Base-by-base conservation (phyloP, 2,329 filamentous ascomycete genomes). In the Fusarium scirpi region DNA sequence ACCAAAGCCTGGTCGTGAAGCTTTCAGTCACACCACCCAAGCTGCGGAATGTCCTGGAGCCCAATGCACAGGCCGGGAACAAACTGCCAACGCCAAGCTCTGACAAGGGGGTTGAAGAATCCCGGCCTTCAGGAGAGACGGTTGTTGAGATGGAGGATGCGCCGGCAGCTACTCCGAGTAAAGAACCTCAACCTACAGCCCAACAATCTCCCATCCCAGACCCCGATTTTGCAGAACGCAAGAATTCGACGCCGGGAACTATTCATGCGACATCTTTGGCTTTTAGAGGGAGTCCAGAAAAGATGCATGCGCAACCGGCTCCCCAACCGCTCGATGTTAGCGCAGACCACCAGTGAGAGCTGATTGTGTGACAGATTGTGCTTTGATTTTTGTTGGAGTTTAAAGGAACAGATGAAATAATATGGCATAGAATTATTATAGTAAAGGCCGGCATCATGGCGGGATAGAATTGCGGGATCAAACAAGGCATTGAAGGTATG, bases 1-100 rank as follows among this genome's bases (percentile, higher is more conserved):
- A 79, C 65, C 84, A 85, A 72, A 93, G 89, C 71, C 85, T 95
- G 43, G 86, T 97, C 53, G 91, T 97, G 60, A 94, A 92, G 78
- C 84, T 97, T 16, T 85, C 86, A 9, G 80, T 90, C 24, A 84
- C 84, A 43, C 74, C 79, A 71, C 84, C 76, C 48, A 82, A 70
- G 70, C 81, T 80, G 58, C 77, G 73, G 57, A 79, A 72, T 20
- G 78, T 74, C 7, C 60, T 82, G 30, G 59, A 65, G 13, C 69
- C 76, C 0, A 71, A 62, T 43, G 56, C 61, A 38, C 72, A 73
- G 63, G 73, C 62, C 11, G 62, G 65, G 32, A 73, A 74, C 55
- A 65, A 71, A 58, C 48, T 76, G 24, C 73, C 73, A 20, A 70
- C 68, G 18, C 62, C 72, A 10, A 73, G 68, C 13, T 63, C 67